phyloP scores from a whole-genome alignment of 371 early-diverging fungal genomes.

The Batkoa obscura region DNA sequence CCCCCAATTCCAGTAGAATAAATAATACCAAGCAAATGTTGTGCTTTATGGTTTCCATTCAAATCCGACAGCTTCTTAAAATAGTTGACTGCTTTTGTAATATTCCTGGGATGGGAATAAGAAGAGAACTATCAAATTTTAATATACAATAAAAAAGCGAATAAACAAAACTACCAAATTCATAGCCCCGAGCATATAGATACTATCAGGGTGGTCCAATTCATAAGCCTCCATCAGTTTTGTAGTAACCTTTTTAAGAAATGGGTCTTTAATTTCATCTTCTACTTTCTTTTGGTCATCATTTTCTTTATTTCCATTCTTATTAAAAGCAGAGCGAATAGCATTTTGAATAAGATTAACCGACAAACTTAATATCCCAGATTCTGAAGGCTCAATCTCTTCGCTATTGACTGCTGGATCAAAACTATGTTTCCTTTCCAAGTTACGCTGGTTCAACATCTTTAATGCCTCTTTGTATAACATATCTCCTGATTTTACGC shows the following conservation, averaged over 20 bases:
- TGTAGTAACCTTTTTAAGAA: no score
- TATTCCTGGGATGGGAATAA: conserved; percentile 34
- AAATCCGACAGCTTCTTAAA: conserved; percentile 30
- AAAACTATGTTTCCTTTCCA: neutral
- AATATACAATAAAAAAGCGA: neutral
- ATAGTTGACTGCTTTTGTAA: conserved; percentile 30
- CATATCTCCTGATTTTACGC: no score
- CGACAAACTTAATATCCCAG: no score
- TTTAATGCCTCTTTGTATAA: no score
- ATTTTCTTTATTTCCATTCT: no score
- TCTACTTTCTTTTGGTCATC: no score
- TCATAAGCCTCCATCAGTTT: no score
- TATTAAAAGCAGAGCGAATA: no score
- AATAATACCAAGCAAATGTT: conserved; percentile 71
- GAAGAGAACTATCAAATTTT: neutral
- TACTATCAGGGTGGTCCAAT: conserved; percentile 16
- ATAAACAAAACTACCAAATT: conserved; percentile 14
- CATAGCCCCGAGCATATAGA: conserved; percentile 24
- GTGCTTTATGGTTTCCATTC: conserved; percentile 67
- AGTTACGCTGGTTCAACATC: neutral
- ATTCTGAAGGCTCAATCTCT: no score
- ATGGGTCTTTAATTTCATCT: no score
- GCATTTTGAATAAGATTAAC: no score
- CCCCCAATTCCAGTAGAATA: conserved; percentile 77
- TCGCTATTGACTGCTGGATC: no score